Percentiles rank a stretch among this genome's conserved stretches.
These are phyloP conservation scores for Neonectria hederae DNA, from an alignment of 2,329 filamentous ascomycete species.

Conservation along the genomic window DNA sequence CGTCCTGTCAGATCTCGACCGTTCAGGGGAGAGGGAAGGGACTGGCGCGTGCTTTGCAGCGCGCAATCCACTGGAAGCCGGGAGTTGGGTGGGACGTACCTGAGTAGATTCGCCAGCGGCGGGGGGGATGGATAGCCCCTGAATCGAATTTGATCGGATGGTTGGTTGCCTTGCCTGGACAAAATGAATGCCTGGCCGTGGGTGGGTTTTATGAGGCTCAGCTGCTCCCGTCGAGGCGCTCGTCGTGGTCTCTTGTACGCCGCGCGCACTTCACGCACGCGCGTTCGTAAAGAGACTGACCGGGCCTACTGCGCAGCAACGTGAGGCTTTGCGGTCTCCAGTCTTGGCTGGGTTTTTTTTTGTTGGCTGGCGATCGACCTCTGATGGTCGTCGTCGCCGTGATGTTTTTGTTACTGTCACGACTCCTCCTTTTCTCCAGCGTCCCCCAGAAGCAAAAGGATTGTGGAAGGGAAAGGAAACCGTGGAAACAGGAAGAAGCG, in stretches of 20 bases:
- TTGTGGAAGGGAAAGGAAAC: conserved; percentile 14
- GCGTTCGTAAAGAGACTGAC: neutral
- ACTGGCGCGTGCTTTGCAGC: conserved; percentile 1
- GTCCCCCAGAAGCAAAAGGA: conserved; percentile 5
- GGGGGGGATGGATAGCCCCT: conserved; percentile 1
- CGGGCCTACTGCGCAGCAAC: conserved; percentile 4
- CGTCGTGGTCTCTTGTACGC: neutral
- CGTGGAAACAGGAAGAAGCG: conserved; percentile 22
- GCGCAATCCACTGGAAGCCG: neutral
- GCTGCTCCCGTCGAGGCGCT: neutral
- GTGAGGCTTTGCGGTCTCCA: conserved; percentile 14
- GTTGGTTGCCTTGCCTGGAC: conserved; percentile 1
- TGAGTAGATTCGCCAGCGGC: neutral
- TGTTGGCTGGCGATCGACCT: neutral
- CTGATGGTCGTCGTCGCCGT: neutral
- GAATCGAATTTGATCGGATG: neutral
- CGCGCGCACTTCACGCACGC: neutral
- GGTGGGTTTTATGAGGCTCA: conserved; percentile 12
- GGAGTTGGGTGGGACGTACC: neutral
- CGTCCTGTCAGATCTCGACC: conserved; percentile 17
- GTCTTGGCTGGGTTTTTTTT: conserved; percentile 24
- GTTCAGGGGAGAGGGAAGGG: conserved; percentile 9
- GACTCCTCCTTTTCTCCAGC: conserved; percentile 35
- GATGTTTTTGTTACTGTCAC: conserved; percentile 6
- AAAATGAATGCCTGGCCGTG: conserved; percentile 14